Base-by-base conservation (phyloP, 306 rosid species). In the Prunus salicina region DNA sequence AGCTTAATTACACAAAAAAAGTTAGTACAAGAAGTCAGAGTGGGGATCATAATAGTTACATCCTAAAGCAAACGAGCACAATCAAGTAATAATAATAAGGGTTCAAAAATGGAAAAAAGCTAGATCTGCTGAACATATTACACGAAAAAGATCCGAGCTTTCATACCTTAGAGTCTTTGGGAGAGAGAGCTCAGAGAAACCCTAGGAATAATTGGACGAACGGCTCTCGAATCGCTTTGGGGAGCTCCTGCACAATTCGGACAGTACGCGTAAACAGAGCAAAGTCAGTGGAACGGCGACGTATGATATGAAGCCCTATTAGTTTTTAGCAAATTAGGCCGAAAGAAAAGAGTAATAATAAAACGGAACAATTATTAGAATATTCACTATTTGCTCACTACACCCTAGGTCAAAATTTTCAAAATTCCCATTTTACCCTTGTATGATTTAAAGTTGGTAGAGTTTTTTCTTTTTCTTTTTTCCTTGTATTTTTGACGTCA, bases 111-210 rank as follows among this genome's bases (percentile, higher is more conserved):
- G 66, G 65, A 51, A 12, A 0, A 5, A 34, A 67, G 20, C 61
- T n/a, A 73, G 87, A 82, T 84, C 80, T 64, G 79, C 38, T 0
- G 63, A 41, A 73, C 20, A 73, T 2, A 30, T 79, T 32, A 22
- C 46, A 18, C 1, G 47, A 63, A 12, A 52, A 56, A 64, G 67
- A 47, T 34, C 41, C 12, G 32, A 61, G 60, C 65, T 78, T 80
- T 34, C 30, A 28, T 87, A 87, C 91, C 94, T 86, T 10, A 63
- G 67, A 71, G 61, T 50, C 70, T 20, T 41, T 12, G 46, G 67
- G 49, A 61, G 28, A 28, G 63, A 14, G 65, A 60, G 47, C 67
- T 66, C 32, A 24, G 64, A 43, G 77, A 68, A 82, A 73, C 80
- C 82, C 82, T 74, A 64, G 70, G 16, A 6, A 19, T 12, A 32